These are phyloP conservation scores for Lotmaria passim DNA, from an alignment of 208 protist genomes.

Conservation along the genomic window DNA sequence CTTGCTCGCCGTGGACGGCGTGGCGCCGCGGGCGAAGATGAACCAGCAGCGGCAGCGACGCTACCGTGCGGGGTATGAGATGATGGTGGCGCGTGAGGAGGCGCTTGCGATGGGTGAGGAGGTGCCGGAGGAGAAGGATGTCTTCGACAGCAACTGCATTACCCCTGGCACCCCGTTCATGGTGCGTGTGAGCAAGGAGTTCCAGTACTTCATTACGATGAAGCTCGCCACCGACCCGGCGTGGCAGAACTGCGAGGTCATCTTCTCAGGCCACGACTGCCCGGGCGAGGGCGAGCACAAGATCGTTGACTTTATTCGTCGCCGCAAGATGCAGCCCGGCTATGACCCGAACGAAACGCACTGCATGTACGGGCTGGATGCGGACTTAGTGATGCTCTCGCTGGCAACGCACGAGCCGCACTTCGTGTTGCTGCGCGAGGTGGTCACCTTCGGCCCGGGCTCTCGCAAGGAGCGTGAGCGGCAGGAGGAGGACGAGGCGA, in stretches of 20 bases:
- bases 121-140: conserved; percentile 79
- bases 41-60: conserved; percentile 99
- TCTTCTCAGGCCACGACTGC: conserved; percentile 95
- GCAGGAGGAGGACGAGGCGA: conserved; percentile 77
- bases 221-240: conserved; percentile 91
- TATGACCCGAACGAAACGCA: conserved; percentile 97
- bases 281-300: conserved; percentile 99
- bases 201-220: conserved; percentile 96
- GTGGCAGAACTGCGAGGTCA: conserved; percentile 94
- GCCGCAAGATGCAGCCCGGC: conserved; percentile 86
- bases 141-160: conserved; percentile 98
- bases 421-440: conserved; percentile 97
- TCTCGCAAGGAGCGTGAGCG: conserved; percentile 76
- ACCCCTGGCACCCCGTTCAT: conserved; percentile 99
- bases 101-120: conserved; percentile 67
- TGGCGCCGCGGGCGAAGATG: conserved; percentile 99
- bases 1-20: conserved; percentile 98
- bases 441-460: conserved; percentile 83
- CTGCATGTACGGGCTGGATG: conserved; percentile 98
- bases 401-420: conserved; percentile 96
- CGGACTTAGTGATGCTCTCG: conserved; percentile 98
- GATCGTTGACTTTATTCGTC: conserved; percentile 99
- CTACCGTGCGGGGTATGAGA: conserved; percentile 91
- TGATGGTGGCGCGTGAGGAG: conserved; percentile 86
- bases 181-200: conserved; percentile 90